Base-by-base conservation (phyloP, 2,329 filamentous ascomycete genomes). In the Metarhizium guizhouense region DNA sequence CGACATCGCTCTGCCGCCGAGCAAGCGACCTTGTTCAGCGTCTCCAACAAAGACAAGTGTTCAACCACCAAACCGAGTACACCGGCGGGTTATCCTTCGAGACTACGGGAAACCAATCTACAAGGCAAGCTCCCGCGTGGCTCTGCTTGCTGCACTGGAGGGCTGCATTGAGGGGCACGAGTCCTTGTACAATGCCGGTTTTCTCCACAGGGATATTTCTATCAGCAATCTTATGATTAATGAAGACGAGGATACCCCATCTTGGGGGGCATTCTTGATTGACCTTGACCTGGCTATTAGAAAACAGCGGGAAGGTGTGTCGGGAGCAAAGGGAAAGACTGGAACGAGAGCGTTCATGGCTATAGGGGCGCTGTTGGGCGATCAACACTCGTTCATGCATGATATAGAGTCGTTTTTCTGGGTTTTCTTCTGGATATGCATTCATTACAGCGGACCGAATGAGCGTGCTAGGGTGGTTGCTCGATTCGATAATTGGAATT, bases 81-180 rank as follows among this genome's bases (percentile, higher is more conserved):
- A 75, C 63, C 67, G 70, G 53, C 67, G 72, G 53, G 60, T 76
- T 25, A 68, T 76, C 59, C 51, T 76, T 53, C 52, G 57, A 40
- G 70, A 76, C 61, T 76, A 70, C 59, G 65, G 72, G 40, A 70
- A 69, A 59, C 64, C 69, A 6, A 74, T 76, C 50, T 74, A 74
- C 57, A 66, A 70, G 60, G 71, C 69, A 50, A 73, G 67, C 64
- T 72, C 68, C 48, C 62, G 42, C 48, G 58, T 57, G 34, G 62
- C 65, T 59, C 47, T 74, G 48, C 64, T 74, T 59, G 54, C 62
- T 51, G 68, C 63, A 16, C 51, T 74, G 3, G 65, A 67, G 54
- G 62, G 62, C 54, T 71, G 67, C 52, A 68, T 74, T 58, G 43
- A 67, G 57, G 68, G 67, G 3, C 62, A 72, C 58, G 59, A 70